Base-by-base conservation (phyloP, 495 filamentous ascomycete species). In the Penicillium crystallinum region DNA sequence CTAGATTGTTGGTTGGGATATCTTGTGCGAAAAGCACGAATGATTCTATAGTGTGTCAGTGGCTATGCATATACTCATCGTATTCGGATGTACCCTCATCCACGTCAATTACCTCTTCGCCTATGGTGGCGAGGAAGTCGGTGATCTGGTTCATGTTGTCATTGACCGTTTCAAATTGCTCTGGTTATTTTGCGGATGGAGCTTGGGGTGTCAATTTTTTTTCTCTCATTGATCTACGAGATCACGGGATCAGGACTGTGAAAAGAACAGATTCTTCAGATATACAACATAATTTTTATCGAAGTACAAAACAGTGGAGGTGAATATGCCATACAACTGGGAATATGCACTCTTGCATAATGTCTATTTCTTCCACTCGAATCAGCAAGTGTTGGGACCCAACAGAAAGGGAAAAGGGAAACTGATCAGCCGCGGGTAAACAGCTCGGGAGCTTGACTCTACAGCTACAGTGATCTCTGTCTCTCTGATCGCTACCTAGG, bases 11-110 rank as follows among this genome's bases (percentile, higher is more conserved):
- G 7, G 87, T 87, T 4, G 87, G 83, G 41, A 90, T 79, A 15
- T 79, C 63, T 56, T 88, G 83, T 12, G 89, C 82, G 76, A 95
- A 96, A 44, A 96, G 78, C 25, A 89, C 69, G 61, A 93, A 95
- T 33, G 88, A 85, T 73, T 97, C 92, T 96, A 61, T 17, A 27
- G 44, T 34, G 4, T 22, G 35, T 49, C 36, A 46, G 27, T 47
- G n/a, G 43, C 36, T 44, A 30, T 41, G 29, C 34, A 30, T 45
- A n/a, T 25, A 34, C 17, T n/a, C n/a, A 19, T 25, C 44, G 36
- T 48, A 19, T 22, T 21, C 25, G 34, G 62, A 46, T 64, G 60
- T 76, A 80, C 86, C 87, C 77, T 89, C 85, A 63, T 84, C 82
- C 23, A 78, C 72, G 61, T 85, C 80, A 22, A 69, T 64, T 44